Evolutionary conservation across 345 rosid species (phyloP).

Genomic region (Raphanus sativus): DNA sequence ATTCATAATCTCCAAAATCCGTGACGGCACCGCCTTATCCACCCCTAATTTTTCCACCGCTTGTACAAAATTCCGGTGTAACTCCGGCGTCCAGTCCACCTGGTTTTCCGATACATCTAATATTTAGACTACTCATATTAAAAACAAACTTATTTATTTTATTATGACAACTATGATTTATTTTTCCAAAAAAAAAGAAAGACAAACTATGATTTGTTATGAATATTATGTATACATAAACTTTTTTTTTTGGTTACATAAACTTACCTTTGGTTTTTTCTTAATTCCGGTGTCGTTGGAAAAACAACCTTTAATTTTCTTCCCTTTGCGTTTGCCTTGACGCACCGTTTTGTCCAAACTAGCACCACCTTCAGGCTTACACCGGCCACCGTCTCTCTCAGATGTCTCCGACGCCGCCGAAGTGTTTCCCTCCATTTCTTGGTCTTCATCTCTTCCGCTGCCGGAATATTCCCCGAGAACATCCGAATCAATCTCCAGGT

Average conservation of each 20-base stretch:
- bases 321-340: constrained; percentile 40
- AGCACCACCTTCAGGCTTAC: constrained; percentile 50
- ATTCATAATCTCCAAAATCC: constrained; percentile 89
- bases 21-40: constrained; percentile 96
- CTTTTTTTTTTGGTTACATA: neutral
- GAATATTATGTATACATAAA: neutral
- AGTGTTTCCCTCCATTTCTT: constrained; percentile 48
- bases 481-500: constrained; percentile 73
- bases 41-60: constrained; percentile 96
- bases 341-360: constrained; percentile 42
- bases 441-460: constrained; percentile 56
- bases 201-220: neutral
- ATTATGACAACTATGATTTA: neutral
- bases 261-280: constrained; percentile 38
- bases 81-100: constrained; percentile 99
- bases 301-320: constrained; percentile 55
- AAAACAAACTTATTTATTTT: neutral
- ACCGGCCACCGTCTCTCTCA: constrained; percentile 29
- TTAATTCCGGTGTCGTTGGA: constrained; percentile 39
- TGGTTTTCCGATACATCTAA: constrained; percentile 30
- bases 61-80: constrained; percentile 87
- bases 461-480: constrained; percentile 62
- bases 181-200: neutral
- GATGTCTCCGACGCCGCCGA: constrained; percentile 43
- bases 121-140: neutral